Percentiles rank a stretch among this genome's conserved stretches.
Conservation (phyloP, 2,329 filamentous ascomycete genomes). For the Huntiella moniliformis region DNA sequence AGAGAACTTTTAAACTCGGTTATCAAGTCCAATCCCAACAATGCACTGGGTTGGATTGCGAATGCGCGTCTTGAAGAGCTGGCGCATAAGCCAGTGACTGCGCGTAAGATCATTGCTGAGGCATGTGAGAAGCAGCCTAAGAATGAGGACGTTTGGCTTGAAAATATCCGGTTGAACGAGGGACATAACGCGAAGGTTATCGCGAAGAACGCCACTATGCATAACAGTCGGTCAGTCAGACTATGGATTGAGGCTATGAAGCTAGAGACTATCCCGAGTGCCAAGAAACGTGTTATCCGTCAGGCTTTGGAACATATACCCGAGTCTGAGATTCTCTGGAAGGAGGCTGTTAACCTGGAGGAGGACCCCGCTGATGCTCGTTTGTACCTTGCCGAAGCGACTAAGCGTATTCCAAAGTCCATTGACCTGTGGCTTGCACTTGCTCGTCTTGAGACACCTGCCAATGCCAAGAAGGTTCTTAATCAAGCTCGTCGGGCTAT, state of each 20-base stretch:
- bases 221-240: slow-evolving; percentile 71
- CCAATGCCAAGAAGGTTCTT: slow-evolving; percentile 85
- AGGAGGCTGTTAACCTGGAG: slow-evolving; percentile 87
- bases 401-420: slow-evolving; percentile 82
- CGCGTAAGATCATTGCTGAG: slow-evolving; percentile 69
- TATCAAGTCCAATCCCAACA: slow-evolving; percentile 89
- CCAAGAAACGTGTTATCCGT: slow-evolving; percentile 82
- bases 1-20: slow-evolving; percentile 87
- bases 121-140: slow-evolving; percentile 85
- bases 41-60: slow-evolving; percentile 90
- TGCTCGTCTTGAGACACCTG: slow-evolving; percentile 70
- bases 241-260: slow-evolving; percentile 95
- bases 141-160: slow-evolving; percentile 88
- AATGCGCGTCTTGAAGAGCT: slow-evolving; percentile 81
- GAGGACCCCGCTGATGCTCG: slow-evolving; percentile 77
- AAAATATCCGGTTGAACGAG: slow-evolving; percentile 86
- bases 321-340: slow-evolving; percentile 94
- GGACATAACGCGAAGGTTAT: slow-evolving; percentile 89
- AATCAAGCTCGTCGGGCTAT: slow-evolving; percentile 90
- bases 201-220: slow-evolving; percentile 78
- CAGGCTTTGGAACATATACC: slow-evolving; percentile 85
- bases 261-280: slow-evolving; percentile 60
- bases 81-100: slow-evolving; percentile 78
- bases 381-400: slow-evolving; percentile 80
- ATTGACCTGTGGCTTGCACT: slow-evolving; percentile 91